A percentile compares a stretch with the other conserved stretches of the same genome.
These are phyloP conservation scores for Aristolochia californica DNA, from an alignment of 164 flowering plant species.

Conservation along the genomic window DNA sequence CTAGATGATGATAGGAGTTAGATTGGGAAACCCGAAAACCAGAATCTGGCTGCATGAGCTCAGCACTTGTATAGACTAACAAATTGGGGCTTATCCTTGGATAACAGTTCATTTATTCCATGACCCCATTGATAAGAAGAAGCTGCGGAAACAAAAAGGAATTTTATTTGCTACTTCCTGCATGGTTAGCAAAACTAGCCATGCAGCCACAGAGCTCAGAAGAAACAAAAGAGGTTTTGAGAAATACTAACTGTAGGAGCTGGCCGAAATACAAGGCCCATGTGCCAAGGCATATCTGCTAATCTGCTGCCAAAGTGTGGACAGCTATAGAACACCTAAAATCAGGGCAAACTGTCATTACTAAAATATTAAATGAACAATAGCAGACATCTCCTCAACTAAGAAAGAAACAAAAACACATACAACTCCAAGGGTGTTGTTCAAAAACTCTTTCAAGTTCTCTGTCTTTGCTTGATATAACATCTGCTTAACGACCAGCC, in stretches of 20 bases:
- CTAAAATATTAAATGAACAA: background rate
- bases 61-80: no score
- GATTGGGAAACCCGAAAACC: no score
- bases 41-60: no score
- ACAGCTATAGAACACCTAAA: slow-evolving; percentile 94
- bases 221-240: background rate
- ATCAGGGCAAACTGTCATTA: background rate
- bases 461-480: slow-evolving; percentile 65
- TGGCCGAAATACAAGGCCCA: slow-evolving; percentile 94
- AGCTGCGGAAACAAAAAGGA: no score
- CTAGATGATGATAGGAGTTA: slow-evolving; percentile 17
- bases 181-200: no score
- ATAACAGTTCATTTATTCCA: no score
- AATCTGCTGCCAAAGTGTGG: slow-evolving; percentile 99
- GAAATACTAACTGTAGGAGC: slow-evolving; percentile 73
- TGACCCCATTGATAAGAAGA: no score
- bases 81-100: no score
- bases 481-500: slow-evolving; percentile 96
- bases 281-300: slow-evolving; percentile 98
- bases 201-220: no score
- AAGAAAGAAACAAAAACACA: slow-evolving; percentile 12
- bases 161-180: no score
- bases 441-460: slow-evolving; percentile 45
- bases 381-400: background rate
- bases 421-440: slow-evolving; percentile 89